Evolutionary conservation across 2,329 filamentous ascomycete genomes (phyloP), one percentile per base, ranked within the genome.

Genomic region (Claviceps purpurea): DNA sequence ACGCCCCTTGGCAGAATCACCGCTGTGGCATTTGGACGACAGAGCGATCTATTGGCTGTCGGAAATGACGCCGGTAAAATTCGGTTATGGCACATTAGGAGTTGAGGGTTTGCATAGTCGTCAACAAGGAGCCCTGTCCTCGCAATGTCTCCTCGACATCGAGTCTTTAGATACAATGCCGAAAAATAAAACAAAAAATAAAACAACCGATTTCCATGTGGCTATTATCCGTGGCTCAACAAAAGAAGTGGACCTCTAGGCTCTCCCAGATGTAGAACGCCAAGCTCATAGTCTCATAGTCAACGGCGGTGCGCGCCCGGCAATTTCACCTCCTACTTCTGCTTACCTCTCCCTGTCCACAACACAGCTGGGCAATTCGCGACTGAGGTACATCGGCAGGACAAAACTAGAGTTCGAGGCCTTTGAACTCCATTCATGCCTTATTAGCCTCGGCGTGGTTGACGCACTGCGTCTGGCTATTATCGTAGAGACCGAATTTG

Each of bases 21-120:
- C 2, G 75, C 81, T 1, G 79, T 89, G 54, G 83, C 86, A 3
- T 85, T 88, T 64, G 77, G 78, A 20, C 74, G 71, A 5, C 73
- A 76, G 56, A 85, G 81, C 55, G 77, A 85, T 60, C 66, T 90
- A 61, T 65, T 98, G 57, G 88, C 88, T 11, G 86, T 97, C 50
- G 91, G 83, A 18, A 97, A 95, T 62, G 91, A 97, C 64, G 74
- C 77, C 54, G 93, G 93, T 13, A 90, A 89, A 71, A 86, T 97
- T 56, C 78, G 87, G 56, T 67, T 96, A 65, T 98, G 91, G 89
- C 89, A 96, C 71, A 88, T 95, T 58, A 73, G 84, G 63, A 77
- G 71, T 57, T 88, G 77, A 50, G 48, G 37, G 30, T 37, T n/a
- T 46, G n/a, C 8, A 30, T 46, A 24, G 43, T 6, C n/a, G 24